A percentile compares a stretch with the other conserved stretches of the same genome.
phyloP scores from a whole-genome alignment of 192 early-diverging fungal genomes.

The Linnemannia exigua region DNA sequence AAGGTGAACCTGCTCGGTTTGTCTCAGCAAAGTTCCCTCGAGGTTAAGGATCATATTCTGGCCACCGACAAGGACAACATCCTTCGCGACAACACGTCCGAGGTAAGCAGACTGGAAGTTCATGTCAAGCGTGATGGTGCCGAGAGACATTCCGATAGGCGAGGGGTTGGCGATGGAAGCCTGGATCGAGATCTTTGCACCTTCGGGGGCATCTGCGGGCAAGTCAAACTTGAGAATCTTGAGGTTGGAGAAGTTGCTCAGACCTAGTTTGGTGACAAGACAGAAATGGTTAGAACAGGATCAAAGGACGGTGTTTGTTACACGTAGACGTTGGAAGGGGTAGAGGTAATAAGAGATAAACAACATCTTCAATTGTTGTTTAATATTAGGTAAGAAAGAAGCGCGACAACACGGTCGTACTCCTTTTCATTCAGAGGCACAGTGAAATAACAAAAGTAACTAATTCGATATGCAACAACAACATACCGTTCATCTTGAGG shows the following conservation, averaged over 20 bases:
- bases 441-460: neutral
- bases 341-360: too few relatives aligned
- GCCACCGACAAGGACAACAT: slow-evolving; percentile 29
- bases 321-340: neutral
- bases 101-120: slow-evolving; percentile 40
- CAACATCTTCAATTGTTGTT: neutral
- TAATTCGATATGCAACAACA: neutral
- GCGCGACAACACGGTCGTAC: neutral
- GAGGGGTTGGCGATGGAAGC: slow-evolving; percentile 48
- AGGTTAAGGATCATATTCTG: slow-evolving; percentile 41
- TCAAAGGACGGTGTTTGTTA: neutral
- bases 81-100: slow-evolving; percentile 45
- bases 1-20: slow-evolving; percentile 37
- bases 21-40: slow-evolving; percentile 41
- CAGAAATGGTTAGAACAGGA: neutral
- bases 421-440: neutral
- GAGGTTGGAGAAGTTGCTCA: slow-evolving; percentile 46
- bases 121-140: slow-evolving; percentile 51
- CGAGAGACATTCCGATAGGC: slow-evolving; percentile 43
- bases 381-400: too few relatives aligned
- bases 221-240: slow-evolving; percentile 50
- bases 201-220: slow-evolving; percentile 30
- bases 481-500: slow-evolving; percentile 43
- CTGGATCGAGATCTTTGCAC: slow-evolving; percentile 27
- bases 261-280: slow-evolving; percentile 2